These are phyloP conservation scores for Tolypocladium tundrense DNA, from an alignment of 2,329 filamentous ascomycete species.

Conservation along the genomic window DNA sequence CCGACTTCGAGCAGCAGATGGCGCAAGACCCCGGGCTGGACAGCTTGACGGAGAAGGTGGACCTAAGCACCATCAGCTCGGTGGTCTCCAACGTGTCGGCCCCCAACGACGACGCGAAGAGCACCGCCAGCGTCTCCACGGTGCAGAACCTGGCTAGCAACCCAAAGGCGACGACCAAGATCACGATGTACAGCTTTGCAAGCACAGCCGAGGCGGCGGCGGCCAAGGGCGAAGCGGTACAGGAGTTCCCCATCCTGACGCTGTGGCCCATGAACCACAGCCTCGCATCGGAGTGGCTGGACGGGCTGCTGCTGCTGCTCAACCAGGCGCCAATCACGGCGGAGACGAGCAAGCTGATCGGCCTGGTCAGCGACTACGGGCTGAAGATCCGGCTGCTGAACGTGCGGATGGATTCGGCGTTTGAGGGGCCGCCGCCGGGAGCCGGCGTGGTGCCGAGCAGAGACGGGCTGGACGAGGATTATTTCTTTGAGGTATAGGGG, in stretches of 20 bases:
- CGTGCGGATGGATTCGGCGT: slow-evolving; percentile 69
- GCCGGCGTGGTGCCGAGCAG: slow-evolving; percentile 69
- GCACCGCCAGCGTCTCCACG: slow-evolving; percentile 31
- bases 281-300: slow-evolving; percentile 90
- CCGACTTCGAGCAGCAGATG: slow-evolving; percentile 63
- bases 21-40: slow-evolving; percentile 61
- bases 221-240: slow-evolving; percentile 21
- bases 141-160: slow-evolving; percentile 23
- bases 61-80: slow-evolving; percentile 78
- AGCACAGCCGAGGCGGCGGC: slow-evolving; percentile 28
- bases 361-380: slow-evolving; percentile 79
- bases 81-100: slow-evolving; percentile 88
- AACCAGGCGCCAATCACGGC: slow-evolving; percentile 95
- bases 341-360: slow-evolving; percentile 84
- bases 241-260: slow-evolving; percentile 69
- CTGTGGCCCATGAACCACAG: slow-evolving; percentile 72
- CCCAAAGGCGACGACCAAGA: slow-evolving; percentile 60
- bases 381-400: slow-evolving; percentile 89
- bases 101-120: slow-evolving; percentile 39
- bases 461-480: slow-evolving; percentile 83
- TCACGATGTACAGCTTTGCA: slow-evolving; percentile 75
- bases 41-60: slow-evolving; percentile 67
- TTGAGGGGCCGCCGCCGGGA: slow-evolving; percentile 57
- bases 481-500: slow-evolving; percentile 68
- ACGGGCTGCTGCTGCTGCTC: slow-evolving; percentile 87